phyloP scores from a whole-genome alignment of 1,284 basidiomycete genomes.

The Rhodotorula sp. region DNA sequence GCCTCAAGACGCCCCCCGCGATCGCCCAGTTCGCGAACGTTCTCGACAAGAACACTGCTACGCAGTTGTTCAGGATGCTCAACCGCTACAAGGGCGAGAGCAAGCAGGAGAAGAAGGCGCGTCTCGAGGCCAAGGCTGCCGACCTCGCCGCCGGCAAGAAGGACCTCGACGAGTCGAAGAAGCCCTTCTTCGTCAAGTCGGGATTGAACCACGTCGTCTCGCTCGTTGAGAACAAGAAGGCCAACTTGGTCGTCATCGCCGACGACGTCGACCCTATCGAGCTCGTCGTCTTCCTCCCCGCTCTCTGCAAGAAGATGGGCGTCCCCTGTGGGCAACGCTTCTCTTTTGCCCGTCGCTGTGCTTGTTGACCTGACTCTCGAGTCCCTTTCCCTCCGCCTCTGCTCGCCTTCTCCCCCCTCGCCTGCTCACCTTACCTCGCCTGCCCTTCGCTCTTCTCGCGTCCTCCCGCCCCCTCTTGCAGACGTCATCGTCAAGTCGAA shows the following conservation, averaged over 20 bases:
- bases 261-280: constrained; percentile 99
- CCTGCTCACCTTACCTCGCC: too few species aligned
- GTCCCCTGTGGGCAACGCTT: constrained; percentile 57
- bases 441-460: too few species aligned
- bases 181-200: constrained; percentile 88
- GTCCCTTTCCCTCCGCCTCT: not conserved
- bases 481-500: constrained; percentile 97
- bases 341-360: not conserved
- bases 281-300: constrained; percentile 95
- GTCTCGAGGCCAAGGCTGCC: constrained; percentile 73
- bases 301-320: constrained; percentile 98
- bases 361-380: not conserved
- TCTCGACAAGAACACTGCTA: constrained; percentile 99
- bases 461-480: not conserved
- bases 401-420: too few species aligned
- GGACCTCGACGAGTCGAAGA: constrained; percentile 54
- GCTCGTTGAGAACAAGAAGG: constrained; percentile 60
- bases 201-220: constrained; percentile 40
- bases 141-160: constrained; percentile 76
- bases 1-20: constrained; percentile 96
- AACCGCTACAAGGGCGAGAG: constrained; percentile 94
- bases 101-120: constrained; percentile 96
- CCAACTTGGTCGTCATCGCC: constrained; percentile 90
- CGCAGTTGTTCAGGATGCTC: constrained; percentile 94
- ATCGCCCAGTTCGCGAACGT: constrained; percentile 98